Base-by-base conservation (phyloP, 371 early-diverging fungal genomes). In the Lichtheimia ramosa region DNA sequence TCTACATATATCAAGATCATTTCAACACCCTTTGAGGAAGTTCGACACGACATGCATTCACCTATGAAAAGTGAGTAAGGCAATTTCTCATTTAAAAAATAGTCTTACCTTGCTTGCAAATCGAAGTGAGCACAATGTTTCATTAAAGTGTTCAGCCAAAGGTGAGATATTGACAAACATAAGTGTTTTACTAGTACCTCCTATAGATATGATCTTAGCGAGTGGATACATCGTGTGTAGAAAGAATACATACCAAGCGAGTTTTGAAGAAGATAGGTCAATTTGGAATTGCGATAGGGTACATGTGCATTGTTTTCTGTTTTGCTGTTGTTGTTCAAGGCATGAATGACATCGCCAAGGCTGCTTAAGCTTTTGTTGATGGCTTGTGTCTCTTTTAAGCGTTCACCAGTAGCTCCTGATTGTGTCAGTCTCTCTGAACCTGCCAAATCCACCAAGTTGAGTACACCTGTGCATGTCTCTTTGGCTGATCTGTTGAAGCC, bases 91-190 rank as follows among this genome's bases (percentile, higher is more conserved):
- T n/a, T 52, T 16, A 18, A 7, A 5, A 18, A 7, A n/a, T 6
- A 20, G 10, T 23, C 14, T 16, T 53, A 53, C 97, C 86, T 96
- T 98, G 41, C 93, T 91, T 5, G 97, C 98, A 86, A 99, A 98
- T 59, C 98, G 79, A 51, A 99, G 81, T 3, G 97, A 95, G 73
- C 93, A 94, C 40, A 99, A 65, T 3, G 93, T 95, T 74, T 99
- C 99, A 39, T 83, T 75, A 48, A 92, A 81, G 70, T 88, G 88
- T 25, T 81, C 75, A 18, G 77, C 63, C 57, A 87, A 65, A 8
- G 96, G 96, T 16, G 91, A 90, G 23, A 99, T 85, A 66, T 98
- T 99, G 16, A 99, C 98, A 89, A 99, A 96, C 99, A 99, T 99
- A 16, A 97, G 83, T 0, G 96, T 96, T 73, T 97, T 97, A 63